Evolutionary conservation across 352 stramenopile species (phyloP).

Genomic region (Pythium grandisporangium): DNA sequence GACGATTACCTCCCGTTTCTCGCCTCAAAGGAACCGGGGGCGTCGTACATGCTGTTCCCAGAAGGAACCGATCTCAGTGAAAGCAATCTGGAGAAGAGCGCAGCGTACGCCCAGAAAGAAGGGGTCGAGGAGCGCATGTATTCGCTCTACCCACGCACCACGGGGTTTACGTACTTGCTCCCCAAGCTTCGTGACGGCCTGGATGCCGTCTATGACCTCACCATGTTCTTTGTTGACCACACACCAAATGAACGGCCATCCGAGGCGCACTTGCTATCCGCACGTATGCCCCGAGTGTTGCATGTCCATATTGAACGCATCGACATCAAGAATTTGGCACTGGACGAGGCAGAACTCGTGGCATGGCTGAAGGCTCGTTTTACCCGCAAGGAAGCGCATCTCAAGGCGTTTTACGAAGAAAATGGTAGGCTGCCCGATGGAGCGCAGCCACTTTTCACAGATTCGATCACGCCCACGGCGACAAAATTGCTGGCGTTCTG

Average conservation of each 20-base stretch:
- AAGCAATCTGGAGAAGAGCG: constrained; percentile 53
- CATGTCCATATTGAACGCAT: constrained; percentile 68
- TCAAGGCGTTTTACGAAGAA: constrained; percentile 59
- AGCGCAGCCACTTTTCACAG: constrained; percentile 30
- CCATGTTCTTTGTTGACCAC: constrained; percentile 77
- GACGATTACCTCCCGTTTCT: constrained; percentile 50
- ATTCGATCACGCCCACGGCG: constrained; percentile 17
- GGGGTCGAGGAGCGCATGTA: constrained; percentile 32
- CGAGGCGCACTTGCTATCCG: constrained; percentile 49
- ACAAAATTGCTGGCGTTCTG: constrained; percentile 59
- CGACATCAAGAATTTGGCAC: constrained; percentile 26
- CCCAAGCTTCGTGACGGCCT: constrained; percentile 42
- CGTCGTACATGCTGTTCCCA: constrained; percentile 72
- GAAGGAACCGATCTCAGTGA: constrained; percentile 74
- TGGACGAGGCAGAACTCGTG: constrained; percentile 30
- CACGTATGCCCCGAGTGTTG: constrained; percentile 45
- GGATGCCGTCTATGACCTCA: constrained; percentile 71
- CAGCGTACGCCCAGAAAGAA: constrained; percentile 43
- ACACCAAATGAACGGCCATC: constrained; percentile 48
- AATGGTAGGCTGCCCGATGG: constrained; percentile 31
- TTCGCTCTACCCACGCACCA: constrained; percentile 71
- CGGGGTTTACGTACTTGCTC: constrained; percentile 71
- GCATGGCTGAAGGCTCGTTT: constrained; percentile 61
- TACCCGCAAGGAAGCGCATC: constrained; percentile 47
- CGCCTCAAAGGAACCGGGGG: constrained; percentile 25